Base-by-base conservation (phyloP, 495 filamentous ascomycete genomes). In the Penicillium taxi region DNA sequence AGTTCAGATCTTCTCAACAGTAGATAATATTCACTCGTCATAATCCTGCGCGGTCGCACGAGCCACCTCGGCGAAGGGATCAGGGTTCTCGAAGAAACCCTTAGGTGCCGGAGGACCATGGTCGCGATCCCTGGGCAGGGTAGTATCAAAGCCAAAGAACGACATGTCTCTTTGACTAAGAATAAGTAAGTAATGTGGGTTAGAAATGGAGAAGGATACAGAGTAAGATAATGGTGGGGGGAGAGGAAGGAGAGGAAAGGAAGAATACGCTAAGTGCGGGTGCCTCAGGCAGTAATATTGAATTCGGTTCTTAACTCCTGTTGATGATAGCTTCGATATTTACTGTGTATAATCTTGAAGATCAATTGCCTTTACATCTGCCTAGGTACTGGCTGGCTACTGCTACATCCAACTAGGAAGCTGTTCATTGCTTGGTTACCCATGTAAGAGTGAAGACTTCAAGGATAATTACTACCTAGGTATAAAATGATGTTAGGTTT, bases 1-100 rank as follows among this genome's bases (percentile, higher is more conserved):
- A 15, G 19, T 16, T 19, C 17, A 13, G 18, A 24, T 42, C 26
- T n/a, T 17, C 13, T 13, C 6, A 4, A 9, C 16, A 14, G 41
- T 18, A 15, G 32, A 34, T 35, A 28, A 47, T 17, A 73, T 87
- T 63, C 75, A 89, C 73, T 74, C 84, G 52, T 93, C 80, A 26
- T 82, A 80, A 41, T 82, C 77, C 22, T 77, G 66, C 34, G 49
- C 58, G 44, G 45, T 44, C 32, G 70, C 63, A 44, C 63, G 63
- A 34, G 81, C 78, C 30, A 94, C 74, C 26, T 81, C 78, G 45
- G 88, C 89, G 59, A 96, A 98, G 17, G 91, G 84, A 67, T 98
- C 86, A 37, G 80, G 77, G 32, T 78, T 72, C 56, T 89, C 80
- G 27, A 85, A 79, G 61, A 98, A 94, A 43, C 91, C 91, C 32